Conservation (phyloP, 1,139 yeast species). For the Scheffersomyces lignicola region DNA sequence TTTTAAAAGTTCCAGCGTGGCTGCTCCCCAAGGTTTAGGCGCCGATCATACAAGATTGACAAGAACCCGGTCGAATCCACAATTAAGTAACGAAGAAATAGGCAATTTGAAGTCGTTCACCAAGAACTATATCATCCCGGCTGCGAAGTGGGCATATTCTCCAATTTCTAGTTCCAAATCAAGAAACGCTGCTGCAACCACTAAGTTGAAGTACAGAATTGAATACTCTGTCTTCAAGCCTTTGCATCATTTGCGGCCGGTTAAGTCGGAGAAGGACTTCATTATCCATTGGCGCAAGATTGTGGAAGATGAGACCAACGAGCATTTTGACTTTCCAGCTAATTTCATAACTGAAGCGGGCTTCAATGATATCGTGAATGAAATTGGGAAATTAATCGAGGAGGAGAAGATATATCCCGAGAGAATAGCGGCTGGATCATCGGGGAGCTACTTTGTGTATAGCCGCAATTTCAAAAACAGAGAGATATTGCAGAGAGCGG, state of each 20-base stretch:
- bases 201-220: slow-evolving; percentile 18
- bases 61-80: slow-evolving; percentile 1
- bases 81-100: slow-evolving; percentile 7
- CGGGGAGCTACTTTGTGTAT: slow-evolving; percentile 68
- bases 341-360: slow-evolving; percentile 20
- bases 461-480: slow-evolving; percentile 11
- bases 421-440: slow-evolving; percentile 64
- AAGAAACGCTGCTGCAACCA: background rate
- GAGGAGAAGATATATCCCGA: slow-evolving; percentile 35
- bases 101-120: slow-evolving; percentile 21
- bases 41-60: background rate
- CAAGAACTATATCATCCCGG: slow-evolving; percentile 26
- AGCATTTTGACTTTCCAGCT: slow-evolving; percentile 18
- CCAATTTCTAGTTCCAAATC: slow-evolving; percentile 13
- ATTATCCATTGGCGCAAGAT: slow-evolving; percentile 14
- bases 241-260: slow-evolving; percentile 15
- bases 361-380: slow-evolving; percentile 21
- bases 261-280: slow-evolving; percentile 19
- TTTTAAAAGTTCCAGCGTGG: slow-evolving; percentile 4
- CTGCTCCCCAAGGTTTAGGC: background rate
- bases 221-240: slow-evolving; percentile 30
- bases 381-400: slow-evolving; percentile 26
- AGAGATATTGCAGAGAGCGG: slow-evolving; percentile 30
- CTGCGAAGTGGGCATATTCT: slow-evolving; percentile 28
- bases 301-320: slow-evolving; percentile 10